Percentiles rank a stretch among this genome's conserved stretches.
phyloP scores from a whole-genome alignment of 352 stramenopile genomes.

The Pythium volutum region DNA sequence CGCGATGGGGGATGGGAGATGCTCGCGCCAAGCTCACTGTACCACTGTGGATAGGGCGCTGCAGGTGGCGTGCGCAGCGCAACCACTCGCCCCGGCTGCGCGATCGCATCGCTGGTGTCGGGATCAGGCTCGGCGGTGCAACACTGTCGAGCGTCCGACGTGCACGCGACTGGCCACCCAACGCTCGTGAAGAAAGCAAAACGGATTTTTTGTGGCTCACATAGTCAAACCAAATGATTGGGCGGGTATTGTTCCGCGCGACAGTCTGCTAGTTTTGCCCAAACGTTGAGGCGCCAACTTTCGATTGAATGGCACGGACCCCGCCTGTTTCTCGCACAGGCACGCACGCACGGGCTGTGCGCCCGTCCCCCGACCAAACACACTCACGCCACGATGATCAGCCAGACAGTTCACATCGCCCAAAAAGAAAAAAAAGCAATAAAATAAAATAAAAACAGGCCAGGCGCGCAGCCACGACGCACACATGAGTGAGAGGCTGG shows the following conservation, averaged over 20 bases:
- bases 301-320: conserved; percentile 14
- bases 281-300: conserved; percentile 15
- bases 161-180: conserved; percentile 2
- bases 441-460: neutral
- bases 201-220: neutral
- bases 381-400: conserved; percentile 10
- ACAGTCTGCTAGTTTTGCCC: conserved; percentile 13
- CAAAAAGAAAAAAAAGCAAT: conserved; percentile 3
- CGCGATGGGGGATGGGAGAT: conserved; percentile 1
- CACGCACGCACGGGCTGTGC: conserved; percentile 18
- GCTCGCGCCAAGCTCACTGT: neutral
- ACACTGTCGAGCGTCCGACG: conserved; percentile 14
- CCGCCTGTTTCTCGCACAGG: conserved; percentile 23
- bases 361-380: conserved; percentile 1
- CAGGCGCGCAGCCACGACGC: neutral
- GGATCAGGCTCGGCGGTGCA: conserved; percentile 12
- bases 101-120: neutral
- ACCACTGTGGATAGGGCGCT: conserved; percentile 7
- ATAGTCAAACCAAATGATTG: conserved; percentile 6
- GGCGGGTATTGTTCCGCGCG: neutral
- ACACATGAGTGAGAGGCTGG: neutral
- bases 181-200: neutral
- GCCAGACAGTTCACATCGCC: neutral
- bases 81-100: conserved; percentile 21
- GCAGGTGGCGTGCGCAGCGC: conserved; percentile 14